A percentile compares a stretch with the other conserved stretches of the same genome.
phyloP scores from a whole-genome alignment of 805 yeast species.

The Phaffomyces opuntiae region DNA sequence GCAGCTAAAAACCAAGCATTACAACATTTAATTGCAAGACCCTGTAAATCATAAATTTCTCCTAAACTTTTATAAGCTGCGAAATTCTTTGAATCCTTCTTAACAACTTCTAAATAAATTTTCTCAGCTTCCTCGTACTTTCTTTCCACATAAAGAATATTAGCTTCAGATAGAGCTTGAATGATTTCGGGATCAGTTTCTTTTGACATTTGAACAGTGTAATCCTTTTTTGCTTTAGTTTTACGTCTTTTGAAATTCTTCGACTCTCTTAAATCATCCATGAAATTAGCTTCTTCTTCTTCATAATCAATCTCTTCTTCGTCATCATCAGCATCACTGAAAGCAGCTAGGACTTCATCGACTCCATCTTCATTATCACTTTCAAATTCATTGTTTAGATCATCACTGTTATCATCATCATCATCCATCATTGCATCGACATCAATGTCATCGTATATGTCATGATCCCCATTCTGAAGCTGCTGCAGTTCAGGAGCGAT shows the following conservation, averaged over 20 bases:
- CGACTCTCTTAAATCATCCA: conserved; percentile 63
- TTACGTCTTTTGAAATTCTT: conserved; percentile 50
- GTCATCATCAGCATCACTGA: conserved; percentile 26
- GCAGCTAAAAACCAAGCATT: conserved; percentile 81
- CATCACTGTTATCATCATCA: background rate
- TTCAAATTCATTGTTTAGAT: background rate
- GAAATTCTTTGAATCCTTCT: conserved; percentile 67
- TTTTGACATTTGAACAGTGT: conserved; percentile 26
- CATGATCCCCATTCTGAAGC: conserved; percentile 1
- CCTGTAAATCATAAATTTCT: conserved; percentile 67
- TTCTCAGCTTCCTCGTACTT: conserved; percentile 55
- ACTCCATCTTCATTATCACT: conserved; percentile 11
- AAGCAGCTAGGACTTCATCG: conserved; percentile 29
- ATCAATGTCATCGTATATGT: conserved; percentile 25
- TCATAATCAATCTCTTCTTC: conserved; percentile 30
- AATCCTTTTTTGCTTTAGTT: conserved; percentile 28
- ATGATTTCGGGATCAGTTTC: conserved; percentile 70
- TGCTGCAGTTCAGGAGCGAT: conserved; percentile 3
- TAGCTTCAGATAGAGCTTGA: conserved; percentile 59
- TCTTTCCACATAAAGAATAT: conserved; percentile 67
- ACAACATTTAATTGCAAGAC: conserved; percentile 64
- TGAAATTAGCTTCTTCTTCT: conserved; percentile 38
- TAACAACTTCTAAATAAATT: conserved; percentile 61
- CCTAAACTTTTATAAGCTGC: conserved; percentile 87
- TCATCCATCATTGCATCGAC: conserved; percentile 21